phyloP scores from a whole-genome alignment of 108 stramenopile species.

The Pseudonitzschia multistriata region DNA sequence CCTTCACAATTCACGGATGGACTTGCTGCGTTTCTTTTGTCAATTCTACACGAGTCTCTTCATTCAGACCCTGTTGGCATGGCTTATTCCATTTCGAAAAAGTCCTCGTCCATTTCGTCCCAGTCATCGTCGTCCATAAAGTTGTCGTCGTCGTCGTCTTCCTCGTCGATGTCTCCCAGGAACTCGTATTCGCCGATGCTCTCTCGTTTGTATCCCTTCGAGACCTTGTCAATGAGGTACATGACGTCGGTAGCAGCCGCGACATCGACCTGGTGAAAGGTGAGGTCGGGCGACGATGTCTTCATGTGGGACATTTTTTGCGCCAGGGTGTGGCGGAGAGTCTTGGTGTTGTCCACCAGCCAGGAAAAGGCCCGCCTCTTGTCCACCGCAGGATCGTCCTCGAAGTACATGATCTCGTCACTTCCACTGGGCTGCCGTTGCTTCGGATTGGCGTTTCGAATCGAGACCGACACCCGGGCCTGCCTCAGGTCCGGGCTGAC shows the following conservation, averaged over 20 bases:
- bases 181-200: conserved; percentile 30
- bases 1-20: too few relatives aligned
- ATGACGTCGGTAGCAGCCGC: conserved; percentile 88
- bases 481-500: conserved; percentile 84
- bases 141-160: conserved; percentile 60
- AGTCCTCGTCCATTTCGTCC: conserved; percentile 18
- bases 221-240: conserved; percentile 85
- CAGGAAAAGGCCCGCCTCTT: conserved; percentile 80
- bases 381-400: conserved; percentile 44
- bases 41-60: not conserved
- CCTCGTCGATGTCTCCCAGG: conserved; percentile 44
- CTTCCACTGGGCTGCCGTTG: not conserved
- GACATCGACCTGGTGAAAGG: conserved; percentile 87
- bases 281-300: conserved; percentile 63
- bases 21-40: too few relatives aligned
- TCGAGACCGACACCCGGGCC: conserved; percentile 79
- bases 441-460: conserved; percentile 39
- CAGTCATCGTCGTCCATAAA: conserved; percentile 57
- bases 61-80: not conserved
- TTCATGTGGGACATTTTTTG: conserved; percentile 86
- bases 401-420: not conserved
- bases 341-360: conserved; percentile 74
- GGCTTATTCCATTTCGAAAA: conserved; percentile 6
- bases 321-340: conserved; percentile 74
- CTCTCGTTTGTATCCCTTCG: conserved; percentile 58